Evolutionary conservation across 805 yeast species (phyloP).

Genomic region (Sugiyamaella mastotermitis): DNA sequence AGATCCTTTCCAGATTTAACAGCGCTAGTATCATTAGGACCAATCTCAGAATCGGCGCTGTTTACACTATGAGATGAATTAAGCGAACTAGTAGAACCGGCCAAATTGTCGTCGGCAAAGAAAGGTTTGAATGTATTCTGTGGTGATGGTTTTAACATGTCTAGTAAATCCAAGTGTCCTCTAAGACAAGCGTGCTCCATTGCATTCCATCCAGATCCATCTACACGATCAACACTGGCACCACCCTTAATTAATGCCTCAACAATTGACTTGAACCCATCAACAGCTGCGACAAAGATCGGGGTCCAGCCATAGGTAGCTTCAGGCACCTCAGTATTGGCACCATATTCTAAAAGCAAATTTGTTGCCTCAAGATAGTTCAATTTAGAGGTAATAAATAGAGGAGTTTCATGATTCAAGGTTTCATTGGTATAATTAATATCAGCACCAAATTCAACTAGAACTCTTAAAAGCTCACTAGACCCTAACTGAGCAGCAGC

Average conservation of each 20-base stretch:
- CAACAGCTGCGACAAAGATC: constrained; percentile 80
- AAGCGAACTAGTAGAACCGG: background rate
- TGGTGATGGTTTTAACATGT: constrained; percentile 36
- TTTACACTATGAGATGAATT: background rate
- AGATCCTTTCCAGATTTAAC: constrained; percentile 64
- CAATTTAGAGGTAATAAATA: constrained; percentile 73
- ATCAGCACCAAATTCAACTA: constrained; percentile 54
- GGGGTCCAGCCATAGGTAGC: constrained; percentile 91
- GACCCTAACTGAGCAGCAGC: constrained; percentile 66
- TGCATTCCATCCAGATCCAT: constrained; percentile 95
- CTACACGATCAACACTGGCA: constrained; percentile 52
- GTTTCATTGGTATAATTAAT: constrained; percentile 60
- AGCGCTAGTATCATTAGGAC: constrained; percentile 52
- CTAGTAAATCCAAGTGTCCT: constrained; percentile 73
- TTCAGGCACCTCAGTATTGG: constrained; percentile 73
- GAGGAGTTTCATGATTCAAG: constrained; percentile 57
- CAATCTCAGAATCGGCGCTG: background rate
- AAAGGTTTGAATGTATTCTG: constrained; percentile 9
- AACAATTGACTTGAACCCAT: constrained; percentile 61
- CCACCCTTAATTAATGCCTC: constrained; percentile 46
- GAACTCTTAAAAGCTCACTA: constrained; percentile 45
- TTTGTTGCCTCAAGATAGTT: constrained; percentile 49
- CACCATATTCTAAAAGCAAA: constrained; percentile 50
- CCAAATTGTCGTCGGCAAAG: background rate
- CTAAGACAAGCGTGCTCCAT: constrained; percentile 91